phyloP scores from a whole-genome alignment of 148 eudicot genomes.

The Nepenthes mirabilis region DNA sequence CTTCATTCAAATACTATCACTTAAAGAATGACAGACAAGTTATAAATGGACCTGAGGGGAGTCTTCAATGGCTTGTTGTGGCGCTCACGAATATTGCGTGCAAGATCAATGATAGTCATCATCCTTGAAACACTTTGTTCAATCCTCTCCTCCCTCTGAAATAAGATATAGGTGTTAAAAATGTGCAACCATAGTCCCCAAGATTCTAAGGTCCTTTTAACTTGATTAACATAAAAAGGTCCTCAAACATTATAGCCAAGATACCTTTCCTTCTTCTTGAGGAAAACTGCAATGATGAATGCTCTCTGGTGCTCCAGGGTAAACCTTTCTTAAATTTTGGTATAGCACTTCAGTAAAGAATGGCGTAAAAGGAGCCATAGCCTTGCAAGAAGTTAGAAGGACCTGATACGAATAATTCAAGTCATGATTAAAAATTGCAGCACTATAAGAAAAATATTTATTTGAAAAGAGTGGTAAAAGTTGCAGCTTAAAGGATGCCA shows the following conservation, averaged over 20 bases:
- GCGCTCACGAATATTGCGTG: conserved; percentile 93
- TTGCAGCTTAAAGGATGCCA: too few relatives aligned
- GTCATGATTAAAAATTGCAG: too few relatives aligned
- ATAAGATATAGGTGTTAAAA: not conserved
- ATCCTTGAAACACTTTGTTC: conserved; percentile 94
- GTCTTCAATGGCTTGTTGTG: conserved; percentile 89
- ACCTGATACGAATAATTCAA: conserved; percentile 25
- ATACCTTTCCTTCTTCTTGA: conserved; percentile 62
- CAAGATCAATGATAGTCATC: conserved; percentile 87
- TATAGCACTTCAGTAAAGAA: conserved; percentile 91
- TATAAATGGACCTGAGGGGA: conserved; percentile 53
- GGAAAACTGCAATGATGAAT: conserved; percentile 87
- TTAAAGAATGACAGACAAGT: not conserved
- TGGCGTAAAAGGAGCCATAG: conserved; percentile 97
- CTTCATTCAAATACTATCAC: not conserved
- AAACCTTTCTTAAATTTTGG: conserved; percentile 71
- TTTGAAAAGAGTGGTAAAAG: too few relatives aligned
- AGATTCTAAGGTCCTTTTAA: too few relatives aligned
- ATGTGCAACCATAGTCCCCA: too few relatives aligned
- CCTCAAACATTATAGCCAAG: not conserved
- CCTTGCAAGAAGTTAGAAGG: conserved; percentile 76
- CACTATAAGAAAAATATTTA: too few relatives aligned
- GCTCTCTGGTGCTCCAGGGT: conserved; percentile 66
- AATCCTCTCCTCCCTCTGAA: conserved; percentile 76
- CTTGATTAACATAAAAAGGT: not conserved